Evolutionary conservation across 768 basidiomycete species (phyloP).

Genomic region (Lanmaoa rubissima): DNA sequence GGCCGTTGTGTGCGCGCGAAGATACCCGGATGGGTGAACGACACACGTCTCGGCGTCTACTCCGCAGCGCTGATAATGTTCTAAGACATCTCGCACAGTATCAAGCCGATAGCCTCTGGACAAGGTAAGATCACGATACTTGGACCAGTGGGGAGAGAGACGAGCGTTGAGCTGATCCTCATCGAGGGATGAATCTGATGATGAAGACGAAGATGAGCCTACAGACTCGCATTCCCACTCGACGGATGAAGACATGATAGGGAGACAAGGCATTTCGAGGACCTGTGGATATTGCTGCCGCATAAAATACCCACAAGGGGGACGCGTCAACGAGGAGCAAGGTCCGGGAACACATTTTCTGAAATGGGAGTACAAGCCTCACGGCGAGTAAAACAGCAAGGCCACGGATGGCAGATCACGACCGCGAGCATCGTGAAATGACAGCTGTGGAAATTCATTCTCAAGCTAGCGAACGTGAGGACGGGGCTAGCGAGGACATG

Average conservation of each 20-base stretch:
- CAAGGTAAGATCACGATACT: conserved; percentile 47
- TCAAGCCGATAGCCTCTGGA: conserved; percentile 61
- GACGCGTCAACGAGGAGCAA: not conserved
- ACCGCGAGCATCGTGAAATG: not conserved
- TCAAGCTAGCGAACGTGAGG: not conserved
- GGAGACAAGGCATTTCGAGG: conserved; percentile 40
- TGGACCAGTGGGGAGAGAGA: conserved; percentile 59
- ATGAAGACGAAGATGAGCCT: conserved; percentile 40
- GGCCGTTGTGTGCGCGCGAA: conserved; percentile 30
- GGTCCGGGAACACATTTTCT: not conserved
- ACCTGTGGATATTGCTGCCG: not conserved
- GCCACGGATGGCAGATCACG: not conserved
- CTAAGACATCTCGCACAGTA: conserved; percentile 64
- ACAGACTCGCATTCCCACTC: conserved; percentile 24
- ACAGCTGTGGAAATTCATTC: not conserved
- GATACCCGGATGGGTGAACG: conserved; percentile 32
- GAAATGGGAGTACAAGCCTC: not conserved
- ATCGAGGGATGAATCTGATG: conserved; percentile 54
- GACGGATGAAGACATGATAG: conserved; percentile 73
- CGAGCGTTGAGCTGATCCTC: conserved; percentile 53
- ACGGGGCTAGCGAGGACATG: not conserved
- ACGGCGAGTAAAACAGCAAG: not conserved
- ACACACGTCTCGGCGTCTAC: conserved; percentile 14
- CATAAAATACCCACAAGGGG: conserved; percentile 16
- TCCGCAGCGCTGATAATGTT: conserved; percentile 46